Evolutionary conservation across 2,329 filamentous ascomycete species (phyloP).

Genomic region (Ophiostoma australiae): DNA sequence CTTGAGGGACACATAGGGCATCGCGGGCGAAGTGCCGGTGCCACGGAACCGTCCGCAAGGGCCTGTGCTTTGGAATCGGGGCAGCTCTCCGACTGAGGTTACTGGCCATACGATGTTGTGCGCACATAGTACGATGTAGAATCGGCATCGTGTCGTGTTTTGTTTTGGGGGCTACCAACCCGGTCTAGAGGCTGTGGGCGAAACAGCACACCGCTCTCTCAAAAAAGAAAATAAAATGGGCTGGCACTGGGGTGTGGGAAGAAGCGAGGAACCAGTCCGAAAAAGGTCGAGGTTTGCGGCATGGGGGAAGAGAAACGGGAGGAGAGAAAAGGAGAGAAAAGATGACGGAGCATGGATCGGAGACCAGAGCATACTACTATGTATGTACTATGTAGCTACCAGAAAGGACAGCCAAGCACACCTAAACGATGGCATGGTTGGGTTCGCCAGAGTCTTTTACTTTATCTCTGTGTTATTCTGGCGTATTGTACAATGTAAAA

Average conservation of each 20-base stretch:
- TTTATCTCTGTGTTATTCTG: no score
- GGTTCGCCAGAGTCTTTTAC: no score
- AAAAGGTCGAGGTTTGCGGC: neutral
- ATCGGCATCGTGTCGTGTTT: neutral
- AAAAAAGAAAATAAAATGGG: neutral
- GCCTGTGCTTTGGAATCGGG: neutral
- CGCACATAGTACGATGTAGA: neutral
- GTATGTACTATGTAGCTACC: no score
- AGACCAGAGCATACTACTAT: no score
- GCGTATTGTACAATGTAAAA: no score
- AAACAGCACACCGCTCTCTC: neutral
- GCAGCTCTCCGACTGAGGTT: neutral
- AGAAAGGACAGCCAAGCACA: no score
- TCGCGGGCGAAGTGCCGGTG: neutral
- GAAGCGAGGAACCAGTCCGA: conserved; percentile 4
- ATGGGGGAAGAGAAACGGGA: neutral
- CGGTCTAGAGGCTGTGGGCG: neutral
- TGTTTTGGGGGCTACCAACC: neutral
- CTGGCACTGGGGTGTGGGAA: neutral
- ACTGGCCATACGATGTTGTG: neutral
- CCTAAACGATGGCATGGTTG: no score
- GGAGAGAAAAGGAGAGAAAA: neutral
- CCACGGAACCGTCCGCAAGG: neutral
- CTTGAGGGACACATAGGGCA: neutral
- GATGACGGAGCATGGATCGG: no score